Conservation (phyloP, 2,329 filamentous ascomycete species). For the Colletotrichum sublineola region DNA sequence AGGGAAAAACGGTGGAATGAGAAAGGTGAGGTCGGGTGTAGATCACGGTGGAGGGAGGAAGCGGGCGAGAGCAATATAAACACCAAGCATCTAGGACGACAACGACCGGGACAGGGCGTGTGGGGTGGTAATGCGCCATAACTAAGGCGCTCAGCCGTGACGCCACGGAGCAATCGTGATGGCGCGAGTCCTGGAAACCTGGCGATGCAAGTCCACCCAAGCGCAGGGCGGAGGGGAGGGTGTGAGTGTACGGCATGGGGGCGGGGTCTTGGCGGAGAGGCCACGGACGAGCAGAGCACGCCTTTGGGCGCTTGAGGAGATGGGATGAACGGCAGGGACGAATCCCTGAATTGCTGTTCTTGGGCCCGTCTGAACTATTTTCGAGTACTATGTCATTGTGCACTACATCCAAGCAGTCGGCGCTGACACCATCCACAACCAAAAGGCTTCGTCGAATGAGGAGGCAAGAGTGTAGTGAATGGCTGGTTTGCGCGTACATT, state of each 20-base stretch:
- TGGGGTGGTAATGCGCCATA: background rate
- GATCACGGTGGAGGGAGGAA: constrained; percentile 19
- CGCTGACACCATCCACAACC: constrained; percentile 17
- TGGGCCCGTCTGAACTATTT: background rate
- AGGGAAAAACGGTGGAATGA: constrained; percentile 45
- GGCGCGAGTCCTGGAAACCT: constrained; percentile 24
- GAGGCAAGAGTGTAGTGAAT: constrained; percentile 12
- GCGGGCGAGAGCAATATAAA: constrained; percentile 36
- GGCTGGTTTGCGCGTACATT: constrained; percentile 1
- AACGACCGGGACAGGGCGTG: constrained; percentile 8
- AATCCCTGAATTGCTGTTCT: background rate
- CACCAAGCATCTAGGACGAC: constrained; percentile 24
- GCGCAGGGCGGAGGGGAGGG: constrained; percentile 25
- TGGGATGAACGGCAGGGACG: constrained; percentile 29
- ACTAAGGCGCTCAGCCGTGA: constrained; percentile 38
- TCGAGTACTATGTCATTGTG: constrained; percentile 5
- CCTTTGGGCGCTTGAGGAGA: constrained; percentile 10
- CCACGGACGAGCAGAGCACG: constrained; percentile 1
- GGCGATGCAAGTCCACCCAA: constrained; percentile 25
- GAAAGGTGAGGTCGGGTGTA: constrained; percentile 24
- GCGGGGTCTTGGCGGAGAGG: constrained; percentile 25
- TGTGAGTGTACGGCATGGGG: constrained; percentile 19
- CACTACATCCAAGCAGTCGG: background rate
- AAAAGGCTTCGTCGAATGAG: constrained; percentile 8
- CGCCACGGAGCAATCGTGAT: constrained; percentile 28